A percentile compares a stretch with the other conserved stretches of the same genome.
Conservation (phyloP, 1,284 basidiomycete species). For the Trametes pubescens region DNA sequence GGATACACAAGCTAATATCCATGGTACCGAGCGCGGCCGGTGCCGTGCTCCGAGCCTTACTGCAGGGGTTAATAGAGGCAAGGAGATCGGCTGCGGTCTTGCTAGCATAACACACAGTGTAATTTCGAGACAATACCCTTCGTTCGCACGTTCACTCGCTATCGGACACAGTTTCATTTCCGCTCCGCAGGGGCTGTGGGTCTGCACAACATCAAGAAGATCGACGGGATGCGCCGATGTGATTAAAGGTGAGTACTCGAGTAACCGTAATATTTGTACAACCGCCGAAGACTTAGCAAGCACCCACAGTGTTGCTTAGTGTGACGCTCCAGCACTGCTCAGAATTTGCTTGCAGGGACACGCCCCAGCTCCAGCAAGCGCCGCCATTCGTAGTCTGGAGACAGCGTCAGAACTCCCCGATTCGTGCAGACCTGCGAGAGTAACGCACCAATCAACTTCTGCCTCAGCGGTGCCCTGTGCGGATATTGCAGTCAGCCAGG, state of each 20-base stretch:
- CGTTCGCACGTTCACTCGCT: slow-evolving; percentile 19
- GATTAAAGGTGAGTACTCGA: too few relatives aligned
- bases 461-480: slow-evolving; percentile 10
- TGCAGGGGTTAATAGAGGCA: background rate
- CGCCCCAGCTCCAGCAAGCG: slow-evolving; percentile 7
- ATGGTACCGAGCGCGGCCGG: background rate
- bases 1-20: slow-evolving; percentile 4
- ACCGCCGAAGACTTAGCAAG: background rate
- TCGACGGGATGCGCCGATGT: background rate
- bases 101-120: slow-evolving; percentile 20
- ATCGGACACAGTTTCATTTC: slow-evolving; percentile 5
- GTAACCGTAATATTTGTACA: background rate
- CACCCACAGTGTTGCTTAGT: too few relatives aligned
- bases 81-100: background rate
- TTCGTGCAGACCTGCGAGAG: too few relatives aligned
- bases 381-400: slow-evolving; percentile 14
- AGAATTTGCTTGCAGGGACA: background rate
- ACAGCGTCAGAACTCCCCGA: background rate
- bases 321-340: background rate
- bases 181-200: background rate
- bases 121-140: slow-evolving; percentile 22
- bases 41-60: background rate
- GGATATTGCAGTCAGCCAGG: background rate
- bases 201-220: background rate
- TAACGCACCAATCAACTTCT: slow-evolving; percentile 9